Evolutionary conservation across 2,329 filamentous ascomycete genomes (phyloP).

Genomic region (Coleophoma eucalyptorum): DNA sequence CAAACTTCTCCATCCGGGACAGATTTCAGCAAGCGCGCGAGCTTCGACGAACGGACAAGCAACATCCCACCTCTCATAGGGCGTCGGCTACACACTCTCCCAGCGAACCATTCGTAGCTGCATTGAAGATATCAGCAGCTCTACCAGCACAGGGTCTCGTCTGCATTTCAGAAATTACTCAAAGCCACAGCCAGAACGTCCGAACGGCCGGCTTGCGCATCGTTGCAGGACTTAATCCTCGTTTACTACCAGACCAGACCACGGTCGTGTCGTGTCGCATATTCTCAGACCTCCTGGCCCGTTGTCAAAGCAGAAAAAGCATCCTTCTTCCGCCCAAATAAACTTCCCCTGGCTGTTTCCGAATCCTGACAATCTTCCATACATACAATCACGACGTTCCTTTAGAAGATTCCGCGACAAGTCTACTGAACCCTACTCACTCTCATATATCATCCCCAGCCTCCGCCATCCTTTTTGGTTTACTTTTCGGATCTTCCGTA

Average conservation of each 20-base stretch:
- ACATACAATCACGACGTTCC: slow-evolving; percentile 1
- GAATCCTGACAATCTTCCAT: background rate
- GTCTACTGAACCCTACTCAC: background rate
- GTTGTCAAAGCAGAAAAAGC: slow-evolving; percentile 21
- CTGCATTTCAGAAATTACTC: slow-evolving; percentile 13
- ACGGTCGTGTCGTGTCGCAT: slow-evolving; percentile 11
- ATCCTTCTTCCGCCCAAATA: slow-evolving; percentile 8
- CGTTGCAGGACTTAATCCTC: slow-evolving; percentile 20
- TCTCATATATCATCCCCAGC: background rate
- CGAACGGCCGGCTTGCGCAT: slow-evolving; percentile 14
- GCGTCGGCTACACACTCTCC: background rate
- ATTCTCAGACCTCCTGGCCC: slow-evolving; percentile 14
- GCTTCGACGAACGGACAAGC: background rate
- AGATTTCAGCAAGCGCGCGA: background rate
- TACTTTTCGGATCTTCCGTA: background rate
- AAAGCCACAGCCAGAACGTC: background rate
- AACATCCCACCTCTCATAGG: background rate
- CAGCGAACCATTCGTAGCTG: background rate
- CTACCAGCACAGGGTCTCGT: slow-evolving; percentile 1
- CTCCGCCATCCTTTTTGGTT: background rate
- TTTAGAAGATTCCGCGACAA: slow-evolving; percentile 7
- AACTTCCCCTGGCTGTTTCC: slow-evolving; percentile 6
- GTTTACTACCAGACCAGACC: too few relatives aligned
- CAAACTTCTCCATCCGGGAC: background rate
- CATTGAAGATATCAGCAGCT: background rate